Percentiles rank a stretch among this genome's conserved stretches.
Evolutionary conservation across 164 flowering plant species (phyloP).

Genomic region (Magnolia sinica): DNA sequence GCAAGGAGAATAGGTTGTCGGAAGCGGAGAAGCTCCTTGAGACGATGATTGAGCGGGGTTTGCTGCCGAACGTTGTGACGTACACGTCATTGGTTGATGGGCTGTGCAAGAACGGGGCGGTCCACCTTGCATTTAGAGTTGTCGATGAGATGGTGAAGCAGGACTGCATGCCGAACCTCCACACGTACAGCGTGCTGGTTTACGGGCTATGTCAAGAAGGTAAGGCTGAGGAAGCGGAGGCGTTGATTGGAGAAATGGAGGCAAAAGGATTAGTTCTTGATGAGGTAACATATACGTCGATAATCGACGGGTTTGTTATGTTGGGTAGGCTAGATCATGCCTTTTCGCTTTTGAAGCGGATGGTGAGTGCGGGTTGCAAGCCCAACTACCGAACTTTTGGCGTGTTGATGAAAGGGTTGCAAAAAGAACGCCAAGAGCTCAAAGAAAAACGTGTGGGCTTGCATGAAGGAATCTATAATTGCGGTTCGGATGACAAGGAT

Average conservation of each 20-base stretch:
- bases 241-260: conserved; percentile 52
- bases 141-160: conserved; percentile 54
- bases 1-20: conserved; percentile 35
- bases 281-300: conserved; percentile 52
- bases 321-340: conserved; percentile 59
- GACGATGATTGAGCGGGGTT: conserved; percentile 46
- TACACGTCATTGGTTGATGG: conserved; percentile 74
- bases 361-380: conserved; percentile 46
- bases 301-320: conserved; percentile 66
- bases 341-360: conserved; percentile 44
- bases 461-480: conserved; percentile 25
- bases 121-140: conserved; percentile 51
- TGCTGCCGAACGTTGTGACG: conserved; percentile 66
- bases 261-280: conserved; percentile 57
- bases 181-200: conserved; percentile 60
- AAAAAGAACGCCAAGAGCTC: conserved; percentile 34
- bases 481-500: conserved; percentile 20
- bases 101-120: conserved; percentile 50
- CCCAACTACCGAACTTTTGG: conserved; percentile 67
- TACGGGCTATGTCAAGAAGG: conserved; percentile 73
- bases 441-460: conserved; percentile 34
- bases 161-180: conserved; percentile 51
- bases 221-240: conserved; percentile 55
- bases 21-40: conserved; percentile 42
- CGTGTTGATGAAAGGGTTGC: conserved; percentile 67